phyloP scores from a whole-genome alignment of 371 early-diverging fungal species.

The Mortierella sp. region DNA sequence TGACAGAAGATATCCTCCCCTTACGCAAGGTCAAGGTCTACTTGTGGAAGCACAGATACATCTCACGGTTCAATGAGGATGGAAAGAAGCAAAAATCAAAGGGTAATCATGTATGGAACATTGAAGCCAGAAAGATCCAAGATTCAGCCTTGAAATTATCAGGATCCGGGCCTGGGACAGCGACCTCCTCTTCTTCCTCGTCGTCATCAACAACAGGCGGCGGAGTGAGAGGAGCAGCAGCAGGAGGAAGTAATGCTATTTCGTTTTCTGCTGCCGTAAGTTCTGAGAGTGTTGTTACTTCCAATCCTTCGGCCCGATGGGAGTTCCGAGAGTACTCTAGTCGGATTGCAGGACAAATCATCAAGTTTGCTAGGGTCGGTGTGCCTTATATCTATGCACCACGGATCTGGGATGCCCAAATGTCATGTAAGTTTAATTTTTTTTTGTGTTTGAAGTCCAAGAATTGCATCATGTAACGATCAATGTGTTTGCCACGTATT shows the following conservation, averaged over 20 bases:
- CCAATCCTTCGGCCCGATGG: constrained; percentile 61
- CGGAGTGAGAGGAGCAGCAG: background rate
- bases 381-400: constrained; percentile 66
- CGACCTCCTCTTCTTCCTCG: constrained; percentile 9
- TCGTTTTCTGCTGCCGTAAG: background rate
- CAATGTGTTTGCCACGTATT: background rate
- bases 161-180: too few relatives aligned
- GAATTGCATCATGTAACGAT: too few relatives aligned
- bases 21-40: constrained; percentile 68
- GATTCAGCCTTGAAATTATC: background rate
- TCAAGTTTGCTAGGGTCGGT: constrained; percentile 66
- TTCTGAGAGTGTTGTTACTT: background rate
- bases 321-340: constrained; percentile 71
- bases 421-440: constrained; percentile 54
- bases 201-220: background rate
- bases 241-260: constrained; percentile 3
- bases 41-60: constrained; percentile 67
- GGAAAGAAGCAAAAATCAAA: constrained; percentile 76
- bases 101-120: constrained; percentile 77
- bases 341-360: constrained; percentile 64
- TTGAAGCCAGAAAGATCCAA: constrained; percentile 66
- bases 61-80: constrained; percentile 74
- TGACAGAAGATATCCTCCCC: constrained; percentile 62
- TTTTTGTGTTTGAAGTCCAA: background rate
- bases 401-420: constrained; percentile 74